Conservation (phyloP, 805 yeast species). For the Candida mattraensis region DNA sequence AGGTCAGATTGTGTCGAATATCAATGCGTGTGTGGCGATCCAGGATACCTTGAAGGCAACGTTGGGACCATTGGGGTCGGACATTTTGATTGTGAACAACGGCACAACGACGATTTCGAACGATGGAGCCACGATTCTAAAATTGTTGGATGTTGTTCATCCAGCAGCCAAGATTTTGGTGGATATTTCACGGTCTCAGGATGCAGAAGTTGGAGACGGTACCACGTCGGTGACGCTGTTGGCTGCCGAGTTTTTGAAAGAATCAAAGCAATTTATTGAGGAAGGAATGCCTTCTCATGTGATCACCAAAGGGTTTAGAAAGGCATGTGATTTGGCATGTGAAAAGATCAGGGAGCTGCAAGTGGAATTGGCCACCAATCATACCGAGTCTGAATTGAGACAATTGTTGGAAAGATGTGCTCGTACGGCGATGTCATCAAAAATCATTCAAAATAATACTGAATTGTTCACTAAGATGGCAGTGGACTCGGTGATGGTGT, state of each 20-base stretch:
- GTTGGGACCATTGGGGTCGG: constrained; percentile 96
- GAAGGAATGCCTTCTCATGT: constrained; percentile 94
- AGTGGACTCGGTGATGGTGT: constrained; percentile 87
- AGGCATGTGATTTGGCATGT: constrained; percentile 77
- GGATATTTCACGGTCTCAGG: constrained; percentile 93
- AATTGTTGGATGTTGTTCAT: constrained; percentile 90
- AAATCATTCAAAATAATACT: constrained; percentile 83
- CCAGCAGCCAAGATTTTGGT: constrained; percentile 98
- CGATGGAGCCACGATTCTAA: constrained; percentile 96
- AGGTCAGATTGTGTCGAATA: constrained; percentile 92
- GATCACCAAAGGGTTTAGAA: constrained; percentile 83
- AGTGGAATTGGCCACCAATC: constrained; percentile 54
- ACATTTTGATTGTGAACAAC: constrained; percentile 81
- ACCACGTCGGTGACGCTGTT: constrained; percentile 93
- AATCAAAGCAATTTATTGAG: constrained; percentile 86
- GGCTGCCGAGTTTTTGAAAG: constrained; percentile 93
- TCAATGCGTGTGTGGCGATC: constrained; percentile 95
- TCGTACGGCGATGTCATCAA: constrained; percentile 95
- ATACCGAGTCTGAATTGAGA: constrained; percentile 59
- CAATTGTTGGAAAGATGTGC: constrained; percentile 88
- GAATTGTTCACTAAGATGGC: constrained; percentile 93
- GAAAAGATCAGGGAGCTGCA: constrained; percentile 72
- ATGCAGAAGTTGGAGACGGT: constrained; percentile 98
- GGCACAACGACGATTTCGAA: constrained; percentile 94
- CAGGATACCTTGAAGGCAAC: constrained; percentile 96